Conservation (phyloP, 106 monocot species). For the Ottelia alismoides region DNA sequence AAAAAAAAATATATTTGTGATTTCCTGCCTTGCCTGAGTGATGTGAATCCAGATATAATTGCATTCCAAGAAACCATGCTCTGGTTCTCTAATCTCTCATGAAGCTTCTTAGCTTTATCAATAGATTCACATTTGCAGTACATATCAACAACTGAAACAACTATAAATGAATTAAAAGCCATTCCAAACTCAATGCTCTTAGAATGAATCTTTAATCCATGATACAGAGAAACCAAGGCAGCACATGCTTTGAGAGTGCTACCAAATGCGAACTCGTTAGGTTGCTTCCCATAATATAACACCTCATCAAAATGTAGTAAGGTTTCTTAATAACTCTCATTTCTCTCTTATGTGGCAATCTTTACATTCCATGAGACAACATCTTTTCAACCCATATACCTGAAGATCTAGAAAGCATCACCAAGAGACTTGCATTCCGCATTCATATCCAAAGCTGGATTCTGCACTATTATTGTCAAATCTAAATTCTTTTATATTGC, state of each 20-base stretch:
- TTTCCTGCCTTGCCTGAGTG: constrained; percentile 51
- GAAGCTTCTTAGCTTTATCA: constrained; percentile 56
- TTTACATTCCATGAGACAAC: constrained; percentile 75
- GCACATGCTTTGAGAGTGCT: constrained; percentile 89
- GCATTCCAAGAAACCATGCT: constrained; percentile 72
- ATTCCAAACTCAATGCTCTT: constrained; percentile 61
- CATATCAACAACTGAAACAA: constrained; percentile 72
- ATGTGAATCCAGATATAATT: constrained; percentile 69
- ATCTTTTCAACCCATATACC: constrained; percentile 44
- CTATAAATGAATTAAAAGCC: constrained; percentile 50
- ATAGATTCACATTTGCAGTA: constrained; percentile 68
- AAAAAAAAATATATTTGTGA: constrained; percentile 66
- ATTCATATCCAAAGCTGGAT: constrained; percentile 80
- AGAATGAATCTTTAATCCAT: constrained; percentile 43
- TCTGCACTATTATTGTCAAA: constrained; percentile 43
- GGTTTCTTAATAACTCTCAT: constrained; percentile 42
- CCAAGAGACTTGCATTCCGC: constrained; percentile 57
- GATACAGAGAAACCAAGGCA: constrained; percentile 30
- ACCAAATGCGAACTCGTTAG: constrained; percentile 88
- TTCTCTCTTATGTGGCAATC: constrained; percentile 73
- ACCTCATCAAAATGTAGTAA: constrained; percentile 41
- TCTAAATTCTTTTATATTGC: constrained; percentile 40
- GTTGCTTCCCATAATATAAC: constrained; percentile 41
- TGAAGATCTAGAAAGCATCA: constrained; percentile 40
- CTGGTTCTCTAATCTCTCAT: constrained; percentile 28